Evolutionary conservation across 257 asterid species (phyloP).

Genomic region (Euphrasia confusa): DNA sequence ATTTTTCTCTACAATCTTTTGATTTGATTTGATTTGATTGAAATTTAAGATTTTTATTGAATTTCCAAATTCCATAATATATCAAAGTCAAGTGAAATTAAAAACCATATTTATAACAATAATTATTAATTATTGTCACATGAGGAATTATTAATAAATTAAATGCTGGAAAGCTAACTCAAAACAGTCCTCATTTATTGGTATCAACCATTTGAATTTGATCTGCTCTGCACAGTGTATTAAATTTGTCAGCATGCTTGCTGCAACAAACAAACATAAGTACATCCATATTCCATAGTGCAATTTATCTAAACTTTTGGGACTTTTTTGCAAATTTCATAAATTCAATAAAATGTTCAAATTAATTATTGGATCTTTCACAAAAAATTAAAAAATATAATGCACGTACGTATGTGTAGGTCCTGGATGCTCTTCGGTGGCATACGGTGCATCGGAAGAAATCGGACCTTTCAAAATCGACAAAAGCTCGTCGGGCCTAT

Average conservation of each 20-base stretch:
- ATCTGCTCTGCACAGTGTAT: constrained; percentile 28
- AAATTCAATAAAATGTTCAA: not conserved
- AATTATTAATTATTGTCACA: not conserved
- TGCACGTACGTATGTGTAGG: constrained; percentile 33
- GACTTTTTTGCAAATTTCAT: constrained; percentile 14
- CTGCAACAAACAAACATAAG: constrained; percentile 32
- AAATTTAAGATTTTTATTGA: not conserved
- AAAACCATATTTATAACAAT: constrained; percentile 7
- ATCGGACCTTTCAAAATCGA: constrained; percentile 80
- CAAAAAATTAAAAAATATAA: not conserved
- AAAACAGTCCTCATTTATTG: constrained; percentile 41
- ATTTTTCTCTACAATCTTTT: not conserved
- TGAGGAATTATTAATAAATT: constrained; percentile 27
- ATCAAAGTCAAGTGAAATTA: constrained; percentile 10
- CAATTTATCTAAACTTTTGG: constrained; percentile 18
- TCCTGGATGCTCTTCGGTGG: constrained; percentile 97
- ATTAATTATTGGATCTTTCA: not conserved
- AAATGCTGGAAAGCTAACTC: constrained; percentile 44
- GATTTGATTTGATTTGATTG: constrained; percentile 18
- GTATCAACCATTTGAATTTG: constrained; percentile 1
- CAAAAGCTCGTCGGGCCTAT: constrained; percentile 54
- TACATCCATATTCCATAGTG: constrained; percentile 15
- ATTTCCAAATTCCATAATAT: not conserved
- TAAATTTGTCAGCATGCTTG: constrained; percentile 54
- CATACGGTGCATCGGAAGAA: constrained; percentile 97